Conservation (phyloP, 2,329 filamentous ascomycete species). For the Cadophora sp. region DNA sequence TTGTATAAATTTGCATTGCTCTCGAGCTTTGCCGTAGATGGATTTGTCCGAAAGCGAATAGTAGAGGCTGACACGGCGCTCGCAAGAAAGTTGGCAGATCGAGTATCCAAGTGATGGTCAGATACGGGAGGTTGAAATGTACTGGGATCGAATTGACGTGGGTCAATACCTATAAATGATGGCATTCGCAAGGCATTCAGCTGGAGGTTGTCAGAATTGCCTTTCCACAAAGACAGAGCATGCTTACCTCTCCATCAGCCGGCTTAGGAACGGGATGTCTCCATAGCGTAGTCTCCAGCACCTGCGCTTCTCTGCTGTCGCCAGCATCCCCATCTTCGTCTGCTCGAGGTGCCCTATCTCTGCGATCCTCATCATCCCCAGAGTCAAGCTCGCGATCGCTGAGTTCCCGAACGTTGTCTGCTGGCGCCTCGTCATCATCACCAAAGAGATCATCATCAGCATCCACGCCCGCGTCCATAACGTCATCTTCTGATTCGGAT, state of each 20-base stretch:
- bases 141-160: constrained; percentile 69
- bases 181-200: constrained; percentile 75
- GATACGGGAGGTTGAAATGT: constrained; percentile 69
- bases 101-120: constrained; percentile 58
- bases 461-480: constrained; percentile 52
- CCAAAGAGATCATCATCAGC: constrained; percentile 68
- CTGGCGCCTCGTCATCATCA: constrained; percentile 54
- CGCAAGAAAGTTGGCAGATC: constrained; percentile 58
- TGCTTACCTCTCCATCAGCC: constrained; percentile 69
- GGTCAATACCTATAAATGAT: constrained; percentile 73
- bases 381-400: constrained; percentile 68
- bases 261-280: constrained; percentile 75
- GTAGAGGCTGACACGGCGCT: constrained; percentile 67
- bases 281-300: constrained; percentile 69
- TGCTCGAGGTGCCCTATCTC: constrained; percentile 60
- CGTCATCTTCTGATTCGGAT: constrained; percentile 42
- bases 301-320: constrained; percentile 52
- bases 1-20: constrained; percentile 78
- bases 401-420: constrained; percentile 49
- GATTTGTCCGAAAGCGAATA: constrained; percentile 72
- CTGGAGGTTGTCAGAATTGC: constrained; percentile 49
- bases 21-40: constrained; percentile 68
- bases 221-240: neutral
- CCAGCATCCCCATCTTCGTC: constrained; percentile 52
- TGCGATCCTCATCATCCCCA: constrained; percentile 66